phyloP scores from a whole-genome alignment of 805 yeast genomes.

The Candida argentea region DNA sequence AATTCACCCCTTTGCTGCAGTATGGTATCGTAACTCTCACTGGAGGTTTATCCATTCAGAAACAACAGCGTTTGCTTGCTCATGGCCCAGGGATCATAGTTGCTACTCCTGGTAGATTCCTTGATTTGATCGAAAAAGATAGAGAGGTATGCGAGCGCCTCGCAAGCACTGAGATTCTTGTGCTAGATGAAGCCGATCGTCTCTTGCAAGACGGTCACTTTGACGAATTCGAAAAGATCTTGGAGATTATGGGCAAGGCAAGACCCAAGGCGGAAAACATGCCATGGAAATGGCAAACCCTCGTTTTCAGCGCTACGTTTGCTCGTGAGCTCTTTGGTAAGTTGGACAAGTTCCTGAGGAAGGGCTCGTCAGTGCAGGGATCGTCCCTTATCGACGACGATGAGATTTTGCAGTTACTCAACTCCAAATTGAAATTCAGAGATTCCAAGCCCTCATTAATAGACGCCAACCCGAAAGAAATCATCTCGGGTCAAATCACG shows the following conservation, averaged over 20 bases:
- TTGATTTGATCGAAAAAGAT: slow-evolving; percentile 66
- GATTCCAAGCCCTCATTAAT: slow-evolving; percentile 57
- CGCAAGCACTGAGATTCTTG: slow-evolving; percentile 41
- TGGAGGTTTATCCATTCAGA: slow-evolving; percentile 92
- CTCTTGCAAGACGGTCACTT: slow-evolving; percentile 92
- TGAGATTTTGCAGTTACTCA: slow-evolving; percentile 56
- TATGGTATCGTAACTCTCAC: slow-evolving; percentile 68
- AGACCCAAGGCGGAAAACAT: slow-evolving; percentile 30
- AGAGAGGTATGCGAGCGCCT: slow-evolving; percentile 32
- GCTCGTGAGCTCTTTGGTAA: slow-evolving; percentile 74
- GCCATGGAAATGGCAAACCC: slow-evolving; percentile 60
- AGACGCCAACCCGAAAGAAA: slow-evolving; percentile 81
- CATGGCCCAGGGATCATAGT: slow-evolving; percentile 75
- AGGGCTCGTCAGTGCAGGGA: slow-evolving; percentile 12
- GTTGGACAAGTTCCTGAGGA: slow-evolving; percentile 32
- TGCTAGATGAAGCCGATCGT: slow-evolving; percentile 94
- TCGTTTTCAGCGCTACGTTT: slow-evolving; percentile 94
- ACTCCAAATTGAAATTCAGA: slow-evolving; percentile 61
- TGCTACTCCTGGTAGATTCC: slow-evolving; percentile 91
- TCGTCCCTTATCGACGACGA: slow-evolving; percentile 36
- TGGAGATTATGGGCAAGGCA: slow-evolving; percentile 49
- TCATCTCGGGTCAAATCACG: slow-evolving; percentile 61
- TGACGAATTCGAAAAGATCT: slow-evolving; percentile 77
- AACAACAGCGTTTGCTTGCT: slow-evolving; percentile 72
- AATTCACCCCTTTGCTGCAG: slow-evolving; percentile 40